Base-by-base conservation (phyloP, 1,284 basidiomycete genomes). In the Ceratobasidium sp. region DNA sequence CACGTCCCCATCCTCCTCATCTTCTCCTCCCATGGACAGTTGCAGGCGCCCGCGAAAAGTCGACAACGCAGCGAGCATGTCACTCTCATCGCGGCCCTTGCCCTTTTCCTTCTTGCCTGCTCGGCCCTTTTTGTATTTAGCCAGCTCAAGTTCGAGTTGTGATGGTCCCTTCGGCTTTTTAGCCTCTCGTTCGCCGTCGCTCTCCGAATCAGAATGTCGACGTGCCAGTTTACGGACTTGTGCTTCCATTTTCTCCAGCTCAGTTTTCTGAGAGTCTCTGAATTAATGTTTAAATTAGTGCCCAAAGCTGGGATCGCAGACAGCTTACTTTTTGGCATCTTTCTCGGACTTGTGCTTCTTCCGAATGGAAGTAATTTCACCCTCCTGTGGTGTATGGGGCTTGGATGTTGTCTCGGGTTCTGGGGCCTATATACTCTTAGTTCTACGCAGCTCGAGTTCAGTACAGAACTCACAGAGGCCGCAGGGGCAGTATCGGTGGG, bases 161-260 rank as follows among this genome's bases (percentile, higher is more conserved):
- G 93, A 94, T 69, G 88, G 88, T 59, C 88, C 90, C 72, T 80
- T 78, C 16, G 82, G 80, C 79, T 90, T 90, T 83, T 91, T 92
- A 76, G 82, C 84, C 43, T 82, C 80, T 6, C 79, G 84, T 75
- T 89, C 88, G 14, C 90, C 88, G 71, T 90, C 90, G 75, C 86
- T 88, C 66, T 87, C 87, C 22, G 78, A 78, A 29, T 82, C 83
- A 11, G 83, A 84, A 9, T 86, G 85, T 65, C 85, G 85, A 74
- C 86, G 86, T 27, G 86, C 86, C 9, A 96, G 85, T 77, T 88
- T 91, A 31, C 92, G 90, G 74, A 98, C 92, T 69, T 95, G 92
- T 2, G 89, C 90, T 81, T 98, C 93, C 87, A 98, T 93, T 77
- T 88, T 89, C 78, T 90, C 91, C 74, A 98, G 96, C 81, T 96